A percentile compares a stretch with the other conserved stretches of the same genome.
These are phyloP conservation scores for Psidium guajava DNA, from an alignment of 345 rosid genomes.

Conservation along the genomic window DNA sequence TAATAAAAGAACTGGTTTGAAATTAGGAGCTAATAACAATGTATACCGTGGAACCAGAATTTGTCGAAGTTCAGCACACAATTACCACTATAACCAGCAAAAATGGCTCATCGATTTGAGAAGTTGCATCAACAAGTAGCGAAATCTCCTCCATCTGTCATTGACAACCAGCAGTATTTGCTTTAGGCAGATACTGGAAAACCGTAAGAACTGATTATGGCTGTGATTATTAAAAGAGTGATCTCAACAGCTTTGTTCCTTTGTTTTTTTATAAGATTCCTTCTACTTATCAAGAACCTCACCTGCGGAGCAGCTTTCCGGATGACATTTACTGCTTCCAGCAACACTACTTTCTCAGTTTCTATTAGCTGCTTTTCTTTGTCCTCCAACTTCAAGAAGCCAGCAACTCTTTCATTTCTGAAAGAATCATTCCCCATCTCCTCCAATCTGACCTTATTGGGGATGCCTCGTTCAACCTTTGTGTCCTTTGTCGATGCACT, in stretches of 20 bases:
- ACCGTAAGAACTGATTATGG: slow-evolving; percentile 1
- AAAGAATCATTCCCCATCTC: slow-evolving; percentile 13
- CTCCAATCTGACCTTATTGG: slow-evolving; percentile 2
- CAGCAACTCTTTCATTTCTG: slow-evolving; percentile 22
- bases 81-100: slow-evolving; percentile 98
- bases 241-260: slow-evolving; percentile 32
- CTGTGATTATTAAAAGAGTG: slow-evolving; percentile 14
- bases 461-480: slow-evolving; percentile 11
- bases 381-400: slow-evolving; percentile 58
- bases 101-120: slow-evolving; percentile 94
- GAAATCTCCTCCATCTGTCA: slow-evolving; percentile 94
- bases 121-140: slow-evolving; percentile 73
- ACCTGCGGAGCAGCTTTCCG: slow-evolving; percentile 92
- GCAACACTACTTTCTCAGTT: slow-evolving; percentile 54
- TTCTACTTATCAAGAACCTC: slow-evolving; percentile 27
- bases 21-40: slow-evolving; percentile 92
- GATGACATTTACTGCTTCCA: slow-evolving; percentile 50
- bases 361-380: slow-evolving; percentile 57
- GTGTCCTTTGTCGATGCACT: slow-evolving; percentile 10
- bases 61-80: slow-evolving; percentile 96
- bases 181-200: slow-evolving; percentile 14
- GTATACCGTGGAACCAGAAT: slow-evolving; percentile 91
- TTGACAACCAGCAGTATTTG: slow-evolving; percentile 13
- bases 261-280: not conserved
- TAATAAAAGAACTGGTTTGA: slow-evolving; percentile 25